Percentiles rank a stretch among this genome's conserved stretches.
Conservation (phyloP, 2,329 filamentous ascomycete species). For the Calonectria pauciramosa region DNA sequence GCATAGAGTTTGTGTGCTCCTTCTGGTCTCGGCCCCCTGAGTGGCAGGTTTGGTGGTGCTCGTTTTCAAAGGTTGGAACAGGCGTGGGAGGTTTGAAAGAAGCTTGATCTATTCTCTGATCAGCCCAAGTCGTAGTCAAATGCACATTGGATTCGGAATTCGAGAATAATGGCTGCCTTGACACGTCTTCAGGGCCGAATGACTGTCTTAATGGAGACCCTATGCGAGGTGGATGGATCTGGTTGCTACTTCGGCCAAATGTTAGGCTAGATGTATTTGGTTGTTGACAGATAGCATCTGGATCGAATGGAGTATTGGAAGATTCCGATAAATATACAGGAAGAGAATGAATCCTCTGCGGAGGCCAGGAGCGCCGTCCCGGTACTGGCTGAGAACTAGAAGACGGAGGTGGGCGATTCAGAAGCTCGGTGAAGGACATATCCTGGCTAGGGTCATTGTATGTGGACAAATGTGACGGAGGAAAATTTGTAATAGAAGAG, state of each 20-base stretch:
- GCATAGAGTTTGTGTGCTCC: too few relatives aligned
- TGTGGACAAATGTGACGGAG: slow-evolving; percentile 5
- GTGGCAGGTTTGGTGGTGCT: background rate
- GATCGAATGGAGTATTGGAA: background rate
- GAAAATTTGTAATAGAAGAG: slow-evolving; percentile 42
- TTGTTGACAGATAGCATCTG: slow-evolving; percentile 21
- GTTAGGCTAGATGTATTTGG: slow-evolving; percentile 44
- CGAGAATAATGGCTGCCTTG: background rate
- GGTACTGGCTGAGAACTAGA: background rate
- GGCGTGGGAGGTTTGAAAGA: background rate
- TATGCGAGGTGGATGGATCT: slow-evolving; percentile 40
- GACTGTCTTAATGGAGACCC: slow-evolving; percentile 46
- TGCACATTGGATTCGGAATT: background rate
- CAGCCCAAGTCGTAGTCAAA: too few relatives aligned
- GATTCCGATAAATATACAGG: slow-evolving; percentile 10
- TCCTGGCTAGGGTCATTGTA: background rate
- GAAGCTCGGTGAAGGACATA: slow-evolving; percentile 31
- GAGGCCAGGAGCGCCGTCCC: background rate
- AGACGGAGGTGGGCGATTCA: slow-evolving; percentile 24
- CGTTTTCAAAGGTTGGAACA: background rate
- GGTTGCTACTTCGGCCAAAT: slow-evolving; percentile 24
- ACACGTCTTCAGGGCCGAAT: slow-evolving; percentile 22
- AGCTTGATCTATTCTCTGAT: background rate
- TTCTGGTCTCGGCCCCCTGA: background rate
- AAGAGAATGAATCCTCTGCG: slow-evolving; percentile 32